Evolutionary conservation across 2,329 filamentous ascomycete species (phyloP), one percentile per base, ranked within the genome.

Genomic region (Cryoendolithus antarcticus): DNA sequence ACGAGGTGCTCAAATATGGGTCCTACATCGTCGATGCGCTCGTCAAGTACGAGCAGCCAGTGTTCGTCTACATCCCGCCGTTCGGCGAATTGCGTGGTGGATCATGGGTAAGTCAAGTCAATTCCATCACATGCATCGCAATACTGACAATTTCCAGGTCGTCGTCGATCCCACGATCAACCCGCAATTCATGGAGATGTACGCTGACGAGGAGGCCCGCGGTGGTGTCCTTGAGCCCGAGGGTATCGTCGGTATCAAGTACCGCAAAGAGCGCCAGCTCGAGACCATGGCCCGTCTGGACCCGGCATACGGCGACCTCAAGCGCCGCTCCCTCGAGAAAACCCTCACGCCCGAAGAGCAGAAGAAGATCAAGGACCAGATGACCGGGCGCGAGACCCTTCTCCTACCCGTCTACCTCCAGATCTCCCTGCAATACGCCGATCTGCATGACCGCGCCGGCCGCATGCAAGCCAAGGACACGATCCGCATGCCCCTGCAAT

Each of bases 101-200:
- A 56, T 98, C 91, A 46, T 98, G 91, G 91, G 70, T 73, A 69
- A 63, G 69, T 66, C 48, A 35, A 21, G 13, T 11, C 19, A 38
- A 15, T n/a, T 12, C 2, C 11, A 4, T 13, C 9, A 33, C 32
- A n/a, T 11, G 32, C 34, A 8, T 40, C 13, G 35, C 30, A 28
- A 35, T 39, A 12, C 34, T 28, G 12, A 28, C 34, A 27, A 35
- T 24, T 42, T 31, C 10, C 37, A 72, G 67, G 91, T 98, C 61
- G 91, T 98, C 38, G 86, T 98, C 47, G 91, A 98, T 61, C 91
- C 91, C 35, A 96, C 91, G 49, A 98, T 98, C 71, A 96, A 98
- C 72, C 79, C 86, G 11, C 77, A 84, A 34, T 81, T 78, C 57
- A 98, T 98, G 91, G 91, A 98, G 66, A 98, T 98, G 91, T 98